Percentiles rank a stretch among this genome's conserved stretches.
These are phyloP conservation scores for Spinacia oleracea DNA, from an alignment of 179 eudicot genomes.

Conservation along the genomic window DNA sequence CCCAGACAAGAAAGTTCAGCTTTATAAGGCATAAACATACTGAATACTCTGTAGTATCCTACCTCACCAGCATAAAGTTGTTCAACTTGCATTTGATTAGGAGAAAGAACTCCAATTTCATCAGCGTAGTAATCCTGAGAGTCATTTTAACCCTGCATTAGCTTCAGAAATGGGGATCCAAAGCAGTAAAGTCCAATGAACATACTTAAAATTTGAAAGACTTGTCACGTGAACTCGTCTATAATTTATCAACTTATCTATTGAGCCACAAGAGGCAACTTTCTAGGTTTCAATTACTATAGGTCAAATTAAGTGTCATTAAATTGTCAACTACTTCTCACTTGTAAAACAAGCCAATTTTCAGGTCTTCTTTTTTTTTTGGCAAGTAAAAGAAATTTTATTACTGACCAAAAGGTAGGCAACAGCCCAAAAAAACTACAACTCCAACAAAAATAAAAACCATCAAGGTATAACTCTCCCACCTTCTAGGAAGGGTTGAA, in stretches of 20 bases:
- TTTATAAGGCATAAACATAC: background rate
- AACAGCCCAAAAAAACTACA: too few species aligned
- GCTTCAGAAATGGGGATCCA: slow-evolving; percentile 9
- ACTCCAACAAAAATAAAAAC: too few species aligned
- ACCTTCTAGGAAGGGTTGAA: too few species aligned
- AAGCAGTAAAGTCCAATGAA: background rate
- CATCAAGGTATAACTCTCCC: too few species aligned
- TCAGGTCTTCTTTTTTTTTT: too few species aligned
- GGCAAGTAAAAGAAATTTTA: too few species aligned
- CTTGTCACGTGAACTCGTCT: background rate
- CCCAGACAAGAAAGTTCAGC: background rate
- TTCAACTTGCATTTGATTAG: slow-evolving; percentile 81
- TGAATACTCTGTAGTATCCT: background rate
- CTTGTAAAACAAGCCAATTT: background rate
- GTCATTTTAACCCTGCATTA: slow-evolving; percentile 20
- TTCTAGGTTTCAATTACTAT: background rate
- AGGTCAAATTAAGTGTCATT: background rate
- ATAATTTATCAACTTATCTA: background rate
- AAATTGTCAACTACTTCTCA: background rate
- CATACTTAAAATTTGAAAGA: background rate
- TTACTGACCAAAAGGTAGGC: too few species aligned
- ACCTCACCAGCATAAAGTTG: slow-evolving; percentile 96
- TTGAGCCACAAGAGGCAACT: too few species aligned
- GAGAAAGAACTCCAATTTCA: slow-evolving; percentile 96
- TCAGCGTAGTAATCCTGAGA: slow-evolving; percentile 90